phyloP scores from a whole-genome alignment of 2,329 filamentous ascomycete genomes.

The Sporothrix globosa region DNA sequence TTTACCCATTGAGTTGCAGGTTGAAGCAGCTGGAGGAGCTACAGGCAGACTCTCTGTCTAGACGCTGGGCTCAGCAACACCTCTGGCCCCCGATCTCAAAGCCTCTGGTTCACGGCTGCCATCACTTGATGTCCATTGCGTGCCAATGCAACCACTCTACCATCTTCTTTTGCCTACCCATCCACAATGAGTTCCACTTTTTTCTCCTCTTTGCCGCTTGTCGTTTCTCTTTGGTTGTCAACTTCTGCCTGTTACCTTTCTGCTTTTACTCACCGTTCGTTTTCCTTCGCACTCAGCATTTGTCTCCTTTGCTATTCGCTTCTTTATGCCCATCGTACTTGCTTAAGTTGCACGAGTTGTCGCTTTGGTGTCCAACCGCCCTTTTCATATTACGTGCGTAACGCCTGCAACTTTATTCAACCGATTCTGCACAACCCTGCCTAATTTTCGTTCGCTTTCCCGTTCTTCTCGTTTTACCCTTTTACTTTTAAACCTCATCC shows the following conservation, averaged over 20 bases:
- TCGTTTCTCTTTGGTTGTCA: slow-evolving; percentile 23
- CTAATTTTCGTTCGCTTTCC: neutral
- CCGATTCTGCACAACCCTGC: slow-evolving; percentile 9
- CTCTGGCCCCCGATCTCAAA: neutral
- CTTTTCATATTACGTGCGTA: slow-evolving; percentile 28
- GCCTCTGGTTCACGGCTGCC: neutral
- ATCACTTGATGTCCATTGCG: slow-evolving; percentile 16
- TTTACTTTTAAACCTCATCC: neutral
- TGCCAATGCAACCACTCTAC: slow-evolving; percentile 25
- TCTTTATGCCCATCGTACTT: neutral
- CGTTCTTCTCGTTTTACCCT: neutral
- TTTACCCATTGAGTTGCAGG: neutral
- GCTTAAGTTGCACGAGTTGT: slow-evolving; percentile 22
- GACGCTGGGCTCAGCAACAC: neutral
- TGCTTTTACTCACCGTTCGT: slow-evolving; percentile 51
- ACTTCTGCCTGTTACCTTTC: slow-evolving; percentile 46
- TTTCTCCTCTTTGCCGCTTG: slow-evolving; percentile 19
- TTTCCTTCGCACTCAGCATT: neutral
- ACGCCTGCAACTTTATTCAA: neutral
- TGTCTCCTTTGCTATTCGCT: slow-evolving; percentile 16
- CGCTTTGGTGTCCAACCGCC: slow-evolving; percentile 2
- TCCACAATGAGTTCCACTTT: slow-evolving; percentile 27
- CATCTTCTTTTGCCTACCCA: neutral
- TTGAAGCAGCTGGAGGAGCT: neutral
- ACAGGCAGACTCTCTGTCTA: neutral